phyloP scores from a whole-genome alignment of 768 basidiomycete species.

The Tephrocybe sp. region DNA sequence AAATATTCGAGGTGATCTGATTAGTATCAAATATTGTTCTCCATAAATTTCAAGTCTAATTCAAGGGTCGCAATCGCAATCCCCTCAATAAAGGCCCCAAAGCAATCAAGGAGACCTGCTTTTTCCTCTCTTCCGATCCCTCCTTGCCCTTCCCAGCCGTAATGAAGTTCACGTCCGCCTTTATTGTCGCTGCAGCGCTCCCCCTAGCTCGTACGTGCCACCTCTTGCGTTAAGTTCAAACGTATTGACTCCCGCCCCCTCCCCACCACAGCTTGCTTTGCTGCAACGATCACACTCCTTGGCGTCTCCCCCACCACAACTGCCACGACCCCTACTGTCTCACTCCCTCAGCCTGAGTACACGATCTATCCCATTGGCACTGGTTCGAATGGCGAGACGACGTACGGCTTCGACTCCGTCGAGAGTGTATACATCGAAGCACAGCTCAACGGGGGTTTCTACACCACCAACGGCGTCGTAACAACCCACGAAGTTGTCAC shows the following conservation, averaged over 20 bases:
- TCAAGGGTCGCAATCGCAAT: neutral
- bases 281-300: neutral
- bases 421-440: neutral
- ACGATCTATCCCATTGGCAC: constrained; percentile 2
- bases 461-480: constrained; percentile 1
- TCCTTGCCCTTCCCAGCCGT: neutral
- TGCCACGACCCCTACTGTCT: neutral
- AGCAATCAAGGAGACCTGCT: neutral
- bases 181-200: neutral
- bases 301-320: neutral
- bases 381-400: constrained; percentile 1
- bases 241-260: neutral
- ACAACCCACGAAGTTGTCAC: neutral
- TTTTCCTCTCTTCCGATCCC: neutral
- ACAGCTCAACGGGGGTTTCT: neutral
- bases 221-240: neutral
- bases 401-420: neutral
- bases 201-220: neutral
- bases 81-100: neutral
- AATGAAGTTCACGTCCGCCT: neutral
- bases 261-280: neutral
- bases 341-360: neutral
- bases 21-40: neutral
- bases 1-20: neutral
- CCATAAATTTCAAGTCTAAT: neutral